Base-by-base conservation (phyloP, 345 rosid species). In the Microcos paniculata region DNA sequence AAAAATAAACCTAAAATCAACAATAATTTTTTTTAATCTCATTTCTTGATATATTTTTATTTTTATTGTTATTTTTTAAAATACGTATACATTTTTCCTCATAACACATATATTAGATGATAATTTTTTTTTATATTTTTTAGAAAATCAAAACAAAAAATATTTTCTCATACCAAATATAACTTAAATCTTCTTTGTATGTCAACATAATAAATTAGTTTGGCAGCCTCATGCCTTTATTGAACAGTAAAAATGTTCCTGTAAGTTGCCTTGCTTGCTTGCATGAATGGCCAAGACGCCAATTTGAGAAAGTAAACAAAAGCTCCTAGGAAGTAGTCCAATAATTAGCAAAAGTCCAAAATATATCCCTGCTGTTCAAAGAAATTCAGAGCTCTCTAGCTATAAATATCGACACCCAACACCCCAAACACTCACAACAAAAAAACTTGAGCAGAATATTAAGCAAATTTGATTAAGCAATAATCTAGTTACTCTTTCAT, bases 381-480 rank as follows among this genome's bases (percentile, higher is more conserved):
- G 5, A 24, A 24, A 12, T 42, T 11, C 28, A 18, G 9, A 35
- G 1, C 30, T 40, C 18, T n/a, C 46, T 42, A 64, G 1, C 70
- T 43, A 43, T 66, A 66, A 66, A 66, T 66, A 43, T 43, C 53
- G n/a, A 66, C 53, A 23, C 53, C 53, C 70, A 42, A 2, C 30
- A 23, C 35, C 30, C 53, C 31, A 33, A 43, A 6, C 1, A 64
- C 0, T 24, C 70, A 23, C 70, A 66, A 66, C 33, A 14, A 10
- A 66, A 66, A n/a, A 48, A 24, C 30, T 8, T 19, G 38, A 12
- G 11, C 31, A 7, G 6, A 21, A 19, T 7, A 66, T 67, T 28
- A 67, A 67, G 38, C 23, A 67, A 16, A 46, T 46, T 26, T 46
- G 46, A 46, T 26, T 46, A 67, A 46, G 40, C 8, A 35, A 35